These are phyloP conservation scores for Dioscorea alata DNA, from an alignment of 106 monocot genomes.

Conservation along the genomic window DNA sequence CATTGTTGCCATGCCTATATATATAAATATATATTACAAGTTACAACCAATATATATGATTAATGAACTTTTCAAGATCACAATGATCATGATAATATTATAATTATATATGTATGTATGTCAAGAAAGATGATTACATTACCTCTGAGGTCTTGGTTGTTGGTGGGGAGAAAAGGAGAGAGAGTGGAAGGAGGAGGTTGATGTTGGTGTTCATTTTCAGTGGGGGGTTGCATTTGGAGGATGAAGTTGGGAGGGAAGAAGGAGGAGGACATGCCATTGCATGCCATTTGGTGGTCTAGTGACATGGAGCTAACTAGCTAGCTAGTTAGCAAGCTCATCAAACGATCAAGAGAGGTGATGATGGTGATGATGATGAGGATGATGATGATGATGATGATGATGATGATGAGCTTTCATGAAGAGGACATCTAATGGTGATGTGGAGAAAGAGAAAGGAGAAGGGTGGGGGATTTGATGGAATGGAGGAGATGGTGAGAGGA, in stretches of 20 bases:
- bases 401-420: too few relatives aligned
- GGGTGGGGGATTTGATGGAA: too few relatives aligned
- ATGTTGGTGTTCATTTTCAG: slow-evolving; percentile 21
- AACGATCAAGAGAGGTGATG: not conserved
- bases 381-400: too few relatives aligned
- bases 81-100: too few relatives aligned
- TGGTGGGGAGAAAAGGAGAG: slow-evolving; percentile 8
- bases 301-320: not conserved
- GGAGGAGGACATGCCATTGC: slow-evolving; percentile 58
- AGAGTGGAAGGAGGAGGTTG: slow-evolving; percentile 22
- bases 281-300: slow-evolving; percentile 30
- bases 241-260: slow-evolving; percentile 74
- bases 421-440: too few relatives aligned
- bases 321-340: not conserved
- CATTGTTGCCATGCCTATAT: slow-evolving; percentile 43
- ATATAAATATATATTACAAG: slow-evolving; percentile 23
- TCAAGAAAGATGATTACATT: not conserved
- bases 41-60: too few relatives aligned
- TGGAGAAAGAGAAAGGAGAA: too few relatives aligned
- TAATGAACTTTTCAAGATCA: too few relatives aligned
- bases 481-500: too few relatives aligned
- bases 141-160: slow-evolving; percentile 57
- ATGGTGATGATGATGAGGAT: too few relatives aligned
- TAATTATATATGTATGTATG: not conserved
- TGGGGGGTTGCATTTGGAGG: slow-evolving; percentile 49